A percentile compares a stretch with the other conserved stretches of the same genome.
phyloP scores from a whole-genome alignment of 1,284 basidiomycete genomes.

The Coniferiporia sulphurascens region DNA sequence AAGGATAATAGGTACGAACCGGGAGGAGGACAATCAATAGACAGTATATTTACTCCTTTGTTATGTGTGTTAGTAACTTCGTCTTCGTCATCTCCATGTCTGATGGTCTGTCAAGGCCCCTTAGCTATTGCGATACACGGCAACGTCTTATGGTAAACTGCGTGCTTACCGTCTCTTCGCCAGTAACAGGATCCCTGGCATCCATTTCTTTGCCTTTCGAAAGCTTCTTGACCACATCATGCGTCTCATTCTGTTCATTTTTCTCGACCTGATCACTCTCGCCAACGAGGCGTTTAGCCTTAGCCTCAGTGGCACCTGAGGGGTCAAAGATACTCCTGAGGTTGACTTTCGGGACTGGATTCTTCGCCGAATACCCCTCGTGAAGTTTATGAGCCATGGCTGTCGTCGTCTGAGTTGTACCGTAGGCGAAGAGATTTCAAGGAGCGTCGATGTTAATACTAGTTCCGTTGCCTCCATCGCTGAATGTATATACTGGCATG shows the following conservation, averaged over 20 bases:
- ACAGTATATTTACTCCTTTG: constrained; percentile 29
- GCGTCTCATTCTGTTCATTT: constrained; percentile 21
- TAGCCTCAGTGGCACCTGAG: constrained; percentile 13
- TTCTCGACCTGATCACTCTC: constrained; percentile 31
- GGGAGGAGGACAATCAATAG: constrained; percentile 29
- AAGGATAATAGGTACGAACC: constrained; percentile 21
- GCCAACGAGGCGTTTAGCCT: constrained; percentile 17
- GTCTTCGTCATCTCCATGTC: constrained; percentile 9
- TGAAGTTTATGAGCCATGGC: constrained; percentile 6
- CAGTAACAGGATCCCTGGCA: constrained; percentile 20
- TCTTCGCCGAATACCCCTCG: constrained; percentile 5
- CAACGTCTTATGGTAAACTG: not conserved
- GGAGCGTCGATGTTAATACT: not conserved
- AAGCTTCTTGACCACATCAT: constrained; percentile 16
- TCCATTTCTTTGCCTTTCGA: constrained; percentile 17
- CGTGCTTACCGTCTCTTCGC: constrained; percentile 17
- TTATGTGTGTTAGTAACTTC: constrained; percentile 19
- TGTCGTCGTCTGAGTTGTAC: not conserved
- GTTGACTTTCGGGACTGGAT: constrained; percentile 14
- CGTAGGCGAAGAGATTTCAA: too few relatives aligned
- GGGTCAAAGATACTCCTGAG: constrained; percentile 14
- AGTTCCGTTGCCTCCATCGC: too few relatives aligned
- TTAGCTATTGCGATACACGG: too few relatives aligned
- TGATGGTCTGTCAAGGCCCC: constrained; percentile 5
- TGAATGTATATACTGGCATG: too few relatives aligned